Evolutionary conservation across 1,284 basidiomycete genomes (phyloP).

Genomic region (Ceratobasidium sp.): DNA sequence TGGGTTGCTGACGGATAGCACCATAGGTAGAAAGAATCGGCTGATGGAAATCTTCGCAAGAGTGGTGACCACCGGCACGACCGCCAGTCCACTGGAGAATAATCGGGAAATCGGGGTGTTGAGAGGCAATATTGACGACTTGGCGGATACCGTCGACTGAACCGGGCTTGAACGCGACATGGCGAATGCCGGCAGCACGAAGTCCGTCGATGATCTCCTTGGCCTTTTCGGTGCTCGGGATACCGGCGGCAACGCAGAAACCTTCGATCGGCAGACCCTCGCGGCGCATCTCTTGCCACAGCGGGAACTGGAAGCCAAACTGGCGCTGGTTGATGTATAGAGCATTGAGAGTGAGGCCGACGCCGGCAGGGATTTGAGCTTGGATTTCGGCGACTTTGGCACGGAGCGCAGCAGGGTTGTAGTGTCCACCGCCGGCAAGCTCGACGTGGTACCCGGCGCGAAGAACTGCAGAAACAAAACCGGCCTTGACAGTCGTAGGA

Average conservation of each 20-base stretch:
- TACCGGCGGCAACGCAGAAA: conserved; percentile 97
- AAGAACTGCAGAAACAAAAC: conserved; percentile 90
- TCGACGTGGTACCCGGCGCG: conserved; percentile 96
- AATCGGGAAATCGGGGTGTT: conserved; percentile 97
- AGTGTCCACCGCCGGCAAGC: conserved; percentile 97
- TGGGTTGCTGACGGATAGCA: conserved; percentile 85
- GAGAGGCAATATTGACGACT: conserved; percentile 93
- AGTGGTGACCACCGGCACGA: conserved; percentile 98
- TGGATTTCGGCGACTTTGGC: conserved; percentile 91
- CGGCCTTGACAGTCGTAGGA: conserved; percentile 89
- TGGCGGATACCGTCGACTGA: conserved; percentile 97
- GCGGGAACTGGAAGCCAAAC: conserved; percentile 94
- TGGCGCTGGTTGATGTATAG: conserved; percentile 99
- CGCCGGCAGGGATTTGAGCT: conserved; percentile 78
- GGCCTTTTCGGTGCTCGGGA: conserved; percentile 92
- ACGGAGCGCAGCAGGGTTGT: conserved; percentile 87
- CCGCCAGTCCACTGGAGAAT: conserved; percentile 99
- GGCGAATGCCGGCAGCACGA: conserved; percentile 83
- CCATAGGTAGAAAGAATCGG: conserved; percentile 92
- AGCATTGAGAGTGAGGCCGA: conserved; percentile 92
- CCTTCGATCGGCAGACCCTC: conserved; percentile 97
- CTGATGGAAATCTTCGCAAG: conserved; percentile 98
- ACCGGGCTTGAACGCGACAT: conserved; percentile 97
- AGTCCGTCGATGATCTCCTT: conserved; percentile 88
- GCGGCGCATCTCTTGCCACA: conserved; percentile 96